Evolutionary conservation across 148 eudicot genomes (phyloP), one percentile per base, ranked within the genome.

Genomic region (Fagopyrum tataricum): DNA sequence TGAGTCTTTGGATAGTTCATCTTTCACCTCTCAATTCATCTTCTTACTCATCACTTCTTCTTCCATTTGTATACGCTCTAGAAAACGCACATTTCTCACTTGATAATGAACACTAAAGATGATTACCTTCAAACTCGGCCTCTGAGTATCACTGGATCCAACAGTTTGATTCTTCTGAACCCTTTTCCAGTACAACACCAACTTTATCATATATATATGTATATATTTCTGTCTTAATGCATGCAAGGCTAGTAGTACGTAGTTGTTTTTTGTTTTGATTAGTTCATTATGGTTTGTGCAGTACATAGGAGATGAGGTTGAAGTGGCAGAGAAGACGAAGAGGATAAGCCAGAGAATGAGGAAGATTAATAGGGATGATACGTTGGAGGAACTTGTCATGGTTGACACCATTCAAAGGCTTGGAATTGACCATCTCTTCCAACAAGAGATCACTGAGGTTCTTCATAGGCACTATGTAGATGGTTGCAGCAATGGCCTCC

Each of bases 391-490:
- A 12, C 51, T 81, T 4, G 42, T 75, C n/a, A 81, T 81, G 70
- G 68, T 78, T 18, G 84, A 81, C 64, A 72, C 76, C 37, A 67
- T 81, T 7, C 76, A 74, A 12, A 48, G 74, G 51, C 74, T 72
- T 14, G 42, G 74, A 37, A 72, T 72, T 1, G 74, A 51, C 74
- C 61, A 72, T 72, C 74, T 23, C 62, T 72, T 72, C 4, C 56
- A n/a, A 23, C 12, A 48, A 39, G 74, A 49, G 74, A 72, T 72
- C 20, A 51, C 8, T 11, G 62, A 24, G 52, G 18, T n/a, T 72
- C 74, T 72, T 20, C 43, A 72, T 37, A 31, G 17, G 20, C 59
- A 72, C 8, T 49, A 72, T 51, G 40, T 61, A 4, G 72, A 70
- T 9, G 24, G 8, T n/a, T 44, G 52, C 72, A 44, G 6, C 43